Percentiles rank a stretch among this genome's conserved stretches.
Conservation (phyloP, 179 eudicot species). For the Silene coronaria region DNA sequence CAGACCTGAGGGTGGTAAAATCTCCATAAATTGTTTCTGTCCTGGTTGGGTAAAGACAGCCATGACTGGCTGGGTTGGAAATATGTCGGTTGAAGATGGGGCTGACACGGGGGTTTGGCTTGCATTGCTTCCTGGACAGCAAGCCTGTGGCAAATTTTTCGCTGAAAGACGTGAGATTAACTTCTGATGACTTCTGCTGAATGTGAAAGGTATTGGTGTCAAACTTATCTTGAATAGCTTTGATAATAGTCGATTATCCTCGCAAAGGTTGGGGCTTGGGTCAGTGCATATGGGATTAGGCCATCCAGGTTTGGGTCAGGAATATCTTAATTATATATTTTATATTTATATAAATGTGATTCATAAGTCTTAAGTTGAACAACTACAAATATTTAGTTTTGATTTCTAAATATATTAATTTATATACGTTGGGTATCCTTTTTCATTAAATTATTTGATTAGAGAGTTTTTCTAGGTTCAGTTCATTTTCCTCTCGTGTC, state of each 20-base stretch:
- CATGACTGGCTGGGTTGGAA: slow-evolving; percentile 91
- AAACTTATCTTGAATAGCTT: neutral
- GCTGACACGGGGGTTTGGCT: slow-evolving; percentile 99
- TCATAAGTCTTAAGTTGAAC: neutral
- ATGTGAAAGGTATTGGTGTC: slow-evolving; percentile 10
- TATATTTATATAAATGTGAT: too few species aligned
- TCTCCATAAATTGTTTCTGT: slow-evolving; percentile 71
- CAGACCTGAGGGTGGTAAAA: slow-evolving; percentile 64
- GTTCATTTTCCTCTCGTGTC: neutral
- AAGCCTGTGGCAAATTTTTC: slow-evolving; percentile 64
- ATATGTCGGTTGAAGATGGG: slow-evolving; percentile 66
- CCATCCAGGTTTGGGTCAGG: neutral
- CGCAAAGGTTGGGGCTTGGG: neutral
- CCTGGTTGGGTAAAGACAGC: slow-evolving; percentile 98
- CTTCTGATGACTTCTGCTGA: slow-evolving; percentile 30
- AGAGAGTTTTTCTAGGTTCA: neutral
- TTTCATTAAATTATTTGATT: neutral
- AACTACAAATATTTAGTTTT: neutral
- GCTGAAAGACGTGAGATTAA: slow-evolving; percentile 83
- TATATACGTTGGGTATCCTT: too few species aligned
- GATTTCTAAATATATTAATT: neutral
- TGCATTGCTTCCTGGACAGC: slow-evolving; percentile 59
- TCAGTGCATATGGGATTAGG: neutral
- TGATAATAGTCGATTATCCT: neutral
- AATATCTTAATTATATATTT: too few species aligned